Base-by-base conservation (phyloP, 1,284 basidiomycete genomes). In the Malassezia arunalokei region DNA sequence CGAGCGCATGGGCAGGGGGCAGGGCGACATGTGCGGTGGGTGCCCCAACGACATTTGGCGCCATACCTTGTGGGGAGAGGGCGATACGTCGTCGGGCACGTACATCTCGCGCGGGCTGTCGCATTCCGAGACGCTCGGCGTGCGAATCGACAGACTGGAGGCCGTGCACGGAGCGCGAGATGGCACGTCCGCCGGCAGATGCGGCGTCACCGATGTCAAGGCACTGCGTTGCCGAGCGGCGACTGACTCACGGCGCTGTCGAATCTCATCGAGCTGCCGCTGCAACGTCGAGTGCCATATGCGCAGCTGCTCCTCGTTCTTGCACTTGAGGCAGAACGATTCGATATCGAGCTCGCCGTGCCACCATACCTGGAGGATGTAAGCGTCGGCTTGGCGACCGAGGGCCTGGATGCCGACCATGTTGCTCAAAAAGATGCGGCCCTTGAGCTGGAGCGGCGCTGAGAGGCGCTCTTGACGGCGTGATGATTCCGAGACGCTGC, bases 391-490 rank as follows among this genome's bases (percentile, higher is more conserved):
- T 49, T 57, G 55, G 50, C 62, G 37, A 80, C 78, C 24, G 79
- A 78, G 58, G 41, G 61, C 58, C 42, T 60, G 60, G 47, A 85
- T 83, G 60, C 84, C 81, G 0, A 87, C 91, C 41, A 98, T 89
- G 66, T 98, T 99, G 64, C 89, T 90, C 64, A 96, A 79, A 75
- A 96, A 98, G 63, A 99, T 98, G 32, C 94, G 82, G 2, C 94
- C 94, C 72, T 99, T 99, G 57, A 99, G 77, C 46, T 92, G 81
- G 33, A 96, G 79, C 15, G 84, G 84, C 5, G 47, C 37, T 3
- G 24, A 5, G 11, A 12, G 11, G 11, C 15, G 33, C 14, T 17
- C 6, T 15, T 29, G 41, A 42, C 46, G 37, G 15, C 29, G 28
- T 79, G 85, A 71, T 29, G 45, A 43, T 63, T 68, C 56, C 9